Percentiles rank a stretch among this genome's conserved stretches.
These are phyloP conservation scores for Arxiozyma slooffiae DNA, from an alignment of 1,139 yeast genomes.

Conservation along the genomic window DNA sequence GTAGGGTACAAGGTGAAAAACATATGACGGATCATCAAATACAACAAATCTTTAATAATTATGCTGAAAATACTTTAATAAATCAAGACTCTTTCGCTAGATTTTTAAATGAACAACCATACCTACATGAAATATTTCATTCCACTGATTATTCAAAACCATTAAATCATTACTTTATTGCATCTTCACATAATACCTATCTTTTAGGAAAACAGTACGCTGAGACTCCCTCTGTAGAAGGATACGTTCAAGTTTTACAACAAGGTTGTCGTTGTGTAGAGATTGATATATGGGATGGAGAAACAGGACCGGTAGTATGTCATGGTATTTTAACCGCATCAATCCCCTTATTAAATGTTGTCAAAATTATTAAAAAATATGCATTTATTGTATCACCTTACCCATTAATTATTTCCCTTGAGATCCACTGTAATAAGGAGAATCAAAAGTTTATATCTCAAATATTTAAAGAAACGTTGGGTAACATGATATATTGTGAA, in stretches of 20 bases:
- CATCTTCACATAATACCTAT: conserved; percentile 93
- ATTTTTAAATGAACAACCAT: conserved; percentile 39
- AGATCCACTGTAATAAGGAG: conserved; percentile 60
- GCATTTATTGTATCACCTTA: conserved; percentile 77
- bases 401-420: conserved; percentile 83
- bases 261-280: conserved; percentile 91
- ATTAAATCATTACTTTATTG: conserved; percentile 73
- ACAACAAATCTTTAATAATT: conserved; percentile 38
- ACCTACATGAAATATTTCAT: conserved; percentile 34
- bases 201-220: conserved; percentile 82
- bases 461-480: conserved; percentile 47
- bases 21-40: conserved; percentile 27
- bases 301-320: conserved; percentile 70
- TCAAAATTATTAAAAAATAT: conserved; percentile 64
- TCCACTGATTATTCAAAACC: conserved; percentile 58
- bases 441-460: conserved; percentile 53
- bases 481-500: conserved; percentile 38
- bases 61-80: conserved; percentile 24
- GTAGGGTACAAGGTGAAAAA: conserved; percentile 43
- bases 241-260: conserved; percentile 79
- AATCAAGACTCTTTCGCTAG: conserved; percentile 26
- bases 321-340: conserved; percentile 85
- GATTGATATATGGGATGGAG: conserved; percentile 91
- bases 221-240: conserved; percentile 84
- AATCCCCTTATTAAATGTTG: conserved; percentile 58